Base-by-base conservation (phyloP, 164 flowering plant species). In the Liriodendron chinense region DNA sequence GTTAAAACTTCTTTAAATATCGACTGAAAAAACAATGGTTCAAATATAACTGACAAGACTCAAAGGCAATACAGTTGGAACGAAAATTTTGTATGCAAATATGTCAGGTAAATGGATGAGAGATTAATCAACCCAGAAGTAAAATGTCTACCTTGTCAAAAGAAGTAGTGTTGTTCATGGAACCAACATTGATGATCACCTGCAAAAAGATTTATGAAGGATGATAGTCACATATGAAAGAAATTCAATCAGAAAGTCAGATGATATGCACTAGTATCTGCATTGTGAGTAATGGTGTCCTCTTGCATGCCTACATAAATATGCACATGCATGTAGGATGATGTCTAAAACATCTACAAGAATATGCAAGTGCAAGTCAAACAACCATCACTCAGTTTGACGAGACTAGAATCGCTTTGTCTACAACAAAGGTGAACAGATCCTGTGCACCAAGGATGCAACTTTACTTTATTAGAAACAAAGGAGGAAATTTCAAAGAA, bases 161-260 rank as follows among this genome's bases (percentile, higher is more conserved):
- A 73, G 94, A 84, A 53, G 90, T 82, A 77, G 91, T 82, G 26
- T 84, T 86, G 80, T 95, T 90, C 98, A 93, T 92, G 34, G 79
- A 85, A 78, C 97, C 79, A 23, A 88, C 21, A 72, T 86, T 93
- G 85, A 94, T 70, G 72, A 94, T 91, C 68, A 93, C 97, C 98
- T 94, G 94, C 84, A 85, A 20, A 71, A 72, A 47, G 13, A 69
- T 43, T 7, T 24, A 18, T 9, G 25, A 67, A 67, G 24, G 49
- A 22, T 72, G 25, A 22, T 43, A 7, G 23, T 61, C n/a, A 24
- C 0, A 3, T 25, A 16, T 62, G 75, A 53, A 66, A 66, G 25
- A 50, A 21, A 16, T 23, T 8, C 24, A 24, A 25, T 59, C 16
- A 3, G 48, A 65, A 22, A 21, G 43, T 2, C 43, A 34, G 34